These are phyloP conservation scores for Saccharum officinarum DNA, from an alignment of 176 grass and related monocot species.

Conservation along the genomic window DNA sequence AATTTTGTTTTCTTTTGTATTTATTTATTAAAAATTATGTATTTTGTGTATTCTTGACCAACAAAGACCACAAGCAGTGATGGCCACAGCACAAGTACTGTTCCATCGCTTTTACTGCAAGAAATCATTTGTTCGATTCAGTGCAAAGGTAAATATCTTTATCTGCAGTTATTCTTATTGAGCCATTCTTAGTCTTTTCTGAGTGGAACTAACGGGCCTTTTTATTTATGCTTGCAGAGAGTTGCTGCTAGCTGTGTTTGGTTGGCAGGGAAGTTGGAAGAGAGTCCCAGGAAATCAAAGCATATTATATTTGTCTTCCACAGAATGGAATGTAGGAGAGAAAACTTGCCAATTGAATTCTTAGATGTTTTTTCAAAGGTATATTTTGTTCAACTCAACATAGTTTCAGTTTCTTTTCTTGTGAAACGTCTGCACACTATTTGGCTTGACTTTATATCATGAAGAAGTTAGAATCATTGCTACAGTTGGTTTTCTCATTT, in stretches of 20 bases:
- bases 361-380: conserved; percentile 73
- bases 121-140: conserved; percentile 92
- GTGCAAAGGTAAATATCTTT: conserved; percentile 64
- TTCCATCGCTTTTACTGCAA: conserved; percentile 96
- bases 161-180: background rate
- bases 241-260: conserved; percentile 93
- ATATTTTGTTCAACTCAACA: conserved; percentile 28
- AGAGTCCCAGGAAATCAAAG: conserved; percentile 75
- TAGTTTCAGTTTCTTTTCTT: background rate
- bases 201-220: background rate
- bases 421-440: background rate
- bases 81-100: conserved; percentile 92
- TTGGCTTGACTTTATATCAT: background rate
- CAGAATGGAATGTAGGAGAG: conserved; percentile 80
- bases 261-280: conserved; percentile 92
- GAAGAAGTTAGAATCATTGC: background rate
- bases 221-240: conserved; percentile 54
- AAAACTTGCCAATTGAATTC: conserved; percentile 68
- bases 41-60: conserved; percentile 38
- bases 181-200: conserved; percentile 11
- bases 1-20: background rate
- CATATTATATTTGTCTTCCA: conserved; percentile 86
- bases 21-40: background rate
- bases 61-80: conserved; percentile 85
- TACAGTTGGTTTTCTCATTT: conserved; percentile 1